Evolutionary conservation across 768 basidiomycete species (phyloP).

Genomic region (Russula olivacea): DNA sequence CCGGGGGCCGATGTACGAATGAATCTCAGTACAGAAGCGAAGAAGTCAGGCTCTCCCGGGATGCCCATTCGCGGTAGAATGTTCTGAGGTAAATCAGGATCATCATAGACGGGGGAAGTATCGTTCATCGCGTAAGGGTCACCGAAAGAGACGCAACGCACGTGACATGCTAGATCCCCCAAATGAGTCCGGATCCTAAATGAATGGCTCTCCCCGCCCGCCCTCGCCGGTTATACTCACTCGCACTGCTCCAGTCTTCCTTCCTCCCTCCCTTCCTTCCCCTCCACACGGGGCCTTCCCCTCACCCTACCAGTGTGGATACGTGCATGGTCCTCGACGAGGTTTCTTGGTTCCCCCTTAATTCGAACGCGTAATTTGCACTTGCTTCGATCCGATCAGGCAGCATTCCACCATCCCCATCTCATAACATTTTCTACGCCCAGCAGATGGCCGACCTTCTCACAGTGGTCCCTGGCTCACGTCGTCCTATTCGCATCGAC

Average conservation of each 20-base stretch:
- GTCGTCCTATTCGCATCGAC: constrained; percentile 24
- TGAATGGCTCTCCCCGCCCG: neutral
- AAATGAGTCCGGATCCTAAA: no score
- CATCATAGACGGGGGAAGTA: constrained; percentile 2
- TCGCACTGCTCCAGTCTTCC: neutral
- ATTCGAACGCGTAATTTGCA: neutral
- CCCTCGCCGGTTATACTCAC: neutral
- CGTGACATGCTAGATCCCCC: constrained; percentile 15
- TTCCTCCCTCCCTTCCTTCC: neutral
- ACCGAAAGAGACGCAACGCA: neutral
- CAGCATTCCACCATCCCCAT: neutral
- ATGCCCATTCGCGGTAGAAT: neutral
- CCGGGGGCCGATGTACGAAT: constrained; percentile 42
- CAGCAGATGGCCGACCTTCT: constrained; percentile 19
- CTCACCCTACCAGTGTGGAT: constrained; percentile 1
- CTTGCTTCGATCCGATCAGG: neutral
- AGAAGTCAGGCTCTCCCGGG: constrained; percentile 25
- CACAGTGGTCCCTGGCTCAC: constrained; percentile 24
- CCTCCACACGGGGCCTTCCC: constrained; percentile 3
- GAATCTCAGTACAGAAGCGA: constrained; percentile 38
- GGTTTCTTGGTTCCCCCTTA: neutral
- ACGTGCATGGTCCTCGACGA: neutral
- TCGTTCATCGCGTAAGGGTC: constrained; percentile 10
- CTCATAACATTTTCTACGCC: neutral
- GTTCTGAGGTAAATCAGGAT: constrained; percentile 7